Evolutionary conservation across 352 stramenopile genomes (phyloP), one percentile per base, ranked within the genome.

Genomic region (Achlya hypogyna): DNA sequence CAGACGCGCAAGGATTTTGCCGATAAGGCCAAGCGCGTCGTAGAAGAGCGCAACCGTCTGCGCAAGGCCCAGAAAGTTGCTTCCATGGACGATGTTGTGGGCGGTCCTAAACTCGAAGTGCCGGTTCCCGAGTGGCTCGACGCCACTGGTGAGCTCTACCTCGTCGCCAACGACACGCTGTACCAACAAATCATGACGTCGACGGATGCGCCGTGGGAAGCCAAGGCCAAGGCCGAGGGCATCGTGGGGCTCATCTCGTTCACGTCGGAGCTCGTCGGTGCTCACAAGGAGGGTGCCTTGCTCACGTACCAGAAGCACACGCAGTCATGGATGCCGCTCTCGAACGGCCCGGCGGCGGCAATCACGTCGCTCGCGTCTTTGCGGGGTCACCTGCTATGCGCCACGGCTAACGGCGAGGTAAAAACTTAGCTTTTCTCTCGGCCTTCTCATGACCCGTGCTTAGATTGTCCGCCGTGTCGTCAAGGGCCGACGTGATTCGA

Each of bases 1-100:
- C 82, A 87, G 58, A 90, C 85, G 22, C 75, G 82, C 31, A 92
- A 93, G 53, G 87, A 95, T 69, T 94, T 84, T 52, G 78, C 78
- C 66, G 89, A 91, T 72, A 96, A 94, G 74, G 82, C 92, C 69
- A 96, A 92, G 71, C 80, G 81, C 43, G 76, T 90, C 53, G 74
- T 63, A 12, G 75, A 84, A 64, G 63, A 71, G 54, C 78, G 76
- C 56, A 91, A 84, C 71, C 70, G 75, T 34, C 77, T 75, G 45
- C 73, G 72, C 40, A 87, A 88, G 73, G 86, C 84, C 60, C 78
- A 79, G 27, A 84, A 84, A 72, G 54, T 64, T 16, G 54, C 20
- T 4, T 34, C 54, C 20, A 20, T 64, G 18, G 32, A 64, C 40
- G 40, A 64, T 6, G 27, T 64, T 16, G 54, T 64, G 20, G 54